Evolutionary conservation across 139 green algal species (phyloP).

Genomic region (Haematococcus lacustris): DNA sequence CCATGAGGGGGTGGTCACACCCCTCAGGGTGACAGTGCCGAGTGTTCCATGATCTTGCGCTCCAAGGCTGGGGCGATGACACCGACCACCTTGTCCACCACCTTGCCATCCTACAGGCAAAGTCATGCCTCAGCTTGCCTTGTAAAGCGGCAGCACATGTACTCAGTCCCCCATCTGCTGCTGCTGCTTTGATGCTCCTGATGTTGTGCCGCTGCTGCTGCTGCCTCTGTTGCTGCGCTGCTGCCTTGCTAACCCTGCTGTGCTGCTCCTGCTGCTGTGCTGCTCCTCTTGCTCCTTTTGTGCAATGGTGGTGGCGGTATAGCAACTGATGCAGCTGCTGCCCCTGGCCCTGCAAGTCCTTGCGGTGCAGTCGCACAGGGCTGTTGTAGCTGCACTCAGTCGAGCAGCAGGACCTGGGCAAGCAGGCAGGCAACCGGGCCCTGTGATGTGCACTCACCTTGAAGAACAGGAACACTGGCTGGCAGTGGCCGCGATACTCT

Average conservation of each 20-base stretch:
- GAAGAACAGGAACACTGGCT: conserved; percentile 65
- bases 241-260: too few species aligned
- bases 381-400: background rate
- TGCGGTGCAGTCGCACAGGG: too few species aligned
- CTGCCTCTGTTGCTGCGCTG: background rate
- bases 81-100: conserved; percentile 30
- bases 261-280: too few species aligned
- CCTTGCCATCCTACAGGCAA: conserved; percentile 18
- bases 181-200: background rate
- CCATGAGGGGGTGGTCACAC: too few species aligned
- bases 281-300: too few species aligned
- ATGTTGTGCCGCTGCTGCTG: background rate
- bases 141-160: background rate
- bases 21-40: too few species aligned
- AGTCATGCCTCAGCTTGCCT: background rate
- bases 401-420: background rate
- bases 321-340: background rate
- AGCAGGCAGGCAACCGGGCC: too few species aligned
- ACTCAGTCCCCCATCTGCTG: background rate
- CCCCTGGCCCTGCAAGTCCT: background rate
- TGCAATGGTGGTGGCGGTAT: too few species aligned
- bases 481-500: conserved; percentile 44
- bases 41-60: conserved; percentile 2
- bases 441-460: conserved; percentile 31
- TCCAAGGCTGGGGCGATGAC: conserved; percentile 25